A percentile compares a stretch with the other conserved stretches of the same genome.
Conservation (phyloP, 1,139 yeast genomes). For the Pichia cactophila region DNA sequence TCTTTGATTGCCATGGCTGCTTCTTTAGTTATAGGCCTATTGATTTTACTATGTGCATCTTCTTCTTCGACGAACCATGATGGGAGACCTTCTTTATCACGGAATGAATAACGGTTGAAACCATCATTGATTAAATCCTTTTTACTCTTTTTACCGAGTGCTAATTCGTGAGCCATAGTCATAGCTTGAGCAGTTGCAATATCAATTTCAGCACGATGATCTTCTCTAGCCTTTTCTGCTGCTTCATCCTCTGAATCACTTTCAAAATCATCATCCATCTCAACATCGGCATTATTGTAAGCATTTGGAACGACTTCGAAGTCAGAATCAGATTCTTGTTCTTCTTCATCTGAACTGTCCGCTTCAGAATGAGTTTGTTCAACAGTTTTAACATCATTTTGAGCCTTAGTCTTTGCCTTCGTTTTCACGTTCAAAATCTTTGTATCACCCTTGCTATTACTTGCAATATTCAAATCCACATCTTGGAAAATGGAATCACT, state of each 20-base stretch:
- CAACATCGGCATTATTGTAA: slow-evolving; percentile 25
- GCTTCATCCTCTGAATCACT: slow-evolving; percentile 45
- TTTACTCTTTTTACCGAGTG: slow-evolving; percentile 77
- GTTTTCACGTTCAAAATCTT: slow-evolving; percentile 17
- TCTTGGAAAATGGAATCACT: slow-evolving; percentile 71
- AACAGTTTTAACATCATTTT: slow-evolving; percentile 17
- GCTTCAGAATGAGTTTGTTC: slow-evolving; percentile 13
- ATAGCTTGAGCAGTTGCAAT: slow-evolving; percentile 92
- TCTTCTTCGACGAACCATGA: slow-evolving; percentile 97
- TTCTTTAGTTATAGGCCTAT: slow-evolving; percentile 91
- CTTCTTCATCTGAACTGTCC: slow-evolving; percentile 17
- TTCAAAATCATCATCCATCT: slow-evolving; percentile 35
- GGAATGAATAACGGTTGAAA: slow-evolving; percentile 81
- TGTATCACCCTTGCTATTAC: slow-evolving; percentile 14
- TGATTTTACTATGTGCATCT: slow-evolving; percentile 71
- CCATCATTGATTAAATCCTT: slow-evolving; percentile 87
- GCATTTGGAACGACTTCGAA: slow-evolving; percentile 51
- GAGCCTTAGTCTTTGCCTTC: slow-evolving; percentile 5
- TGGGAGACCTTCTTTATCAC: slow-evolving; percentile 86
- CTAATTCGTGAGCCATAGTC: slow-evolving; percentile 96
- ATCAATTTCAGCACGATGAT: slow-evolving; percentile 60
- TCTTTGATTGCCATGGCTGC: slow-evolving; percentile 91
- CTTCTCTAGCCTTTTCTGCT: slow-evolving; percentile 33
- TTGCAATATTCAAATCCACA: slow-evolving; percentile 30
- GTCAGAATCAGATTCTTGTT: slow-evolving; percentile 19